Conservation (phyloP, 2,329 filamentous ascomycete species). For the Trichoderma sp. region DNA sequence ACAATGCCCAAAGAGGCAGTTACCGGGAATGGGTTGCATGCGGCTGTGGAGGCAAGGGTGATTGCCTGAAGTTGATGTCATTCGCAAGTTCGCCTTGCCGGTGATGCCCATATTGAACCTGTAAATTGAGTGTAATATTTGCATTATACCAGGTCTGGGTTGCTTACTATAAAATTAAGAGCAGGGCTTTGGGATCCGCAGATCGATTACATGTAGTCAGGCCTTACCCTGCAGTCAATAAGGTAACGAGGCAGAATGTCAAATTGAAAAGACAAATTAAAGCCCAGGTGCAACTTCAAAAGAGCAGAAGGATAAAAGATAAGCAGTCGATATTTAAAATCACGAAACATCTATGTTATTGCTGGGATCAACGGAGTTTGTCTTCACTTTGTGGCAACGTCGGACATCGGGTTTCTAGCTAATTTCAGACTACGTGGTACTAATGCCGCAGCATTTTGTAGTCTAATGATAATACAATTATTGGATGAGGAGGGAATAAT, state of each 20-base stretch:
- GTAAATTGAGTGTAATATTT: not conserved
- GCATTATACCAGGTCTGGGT: not conserved
- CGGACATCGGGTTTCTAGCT: not conserved
- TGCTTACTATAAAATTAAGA: not conserved
- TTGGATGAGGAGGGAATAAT: not conserved
- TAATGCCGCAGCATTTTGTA: not conserved
- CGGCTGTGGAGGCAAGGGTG: not conserved
- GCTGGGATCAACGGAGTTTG: not conserved
- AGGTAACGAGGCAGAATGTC: not conserved
- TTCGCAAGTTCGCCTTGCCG: not conserved
- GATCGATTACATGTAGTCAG: not conserved
- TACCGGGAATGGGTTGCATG: not conserved
- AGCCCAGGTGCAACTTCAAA: too few species aligned
- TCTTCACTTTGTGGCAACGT: not conserved
- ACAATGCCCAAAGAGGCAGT: not conserved
- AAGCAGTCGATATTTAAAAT: too few species aligned
- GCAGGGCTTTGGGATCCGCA: not conserved
- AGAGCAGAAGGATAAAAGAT: too few species aligned
- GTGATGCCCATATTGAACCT: not conserved
- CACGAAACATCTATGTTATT: not conserved
- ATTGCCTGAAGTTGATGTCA: not conserved
- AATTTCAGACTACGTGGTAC: not conserved
- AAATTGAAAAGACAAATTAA: not conserved
- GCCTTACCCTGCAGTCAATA: not conserved
- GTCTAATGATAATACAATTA: too few species aligned